A percentile compares a stretch with the other conserved stretches of the same genome.
phyloP scores from a whole-genome alignment of 257 asterid species.

The Plectranthus barbatus region DNA sequence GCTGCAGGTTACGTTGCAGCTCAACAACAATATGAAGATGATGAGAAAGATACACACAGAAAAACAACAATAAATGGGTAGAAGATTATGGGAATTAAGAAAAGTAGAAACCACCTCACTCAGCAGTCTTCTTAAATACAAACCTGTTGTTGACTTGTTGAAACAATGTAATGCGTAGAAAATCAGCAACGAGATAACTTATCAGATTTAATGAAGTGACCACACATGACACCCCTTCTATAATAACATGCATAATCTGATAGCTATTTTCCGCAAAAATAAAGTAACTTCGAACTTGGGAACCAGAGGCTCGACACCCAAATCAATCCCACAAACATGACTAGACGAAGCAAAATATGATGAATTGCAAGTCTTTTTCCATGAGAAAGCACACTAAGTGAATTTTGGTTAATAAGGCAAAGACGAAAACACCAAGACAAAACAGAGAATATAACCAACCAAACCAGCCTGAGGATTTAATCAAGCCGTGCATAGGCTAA shows the following conservation, averaged over 20 bases:
- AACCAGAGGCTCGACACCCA: not conserved
- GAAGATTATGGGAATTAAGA: not conserved
- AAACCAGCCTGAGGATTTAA: not conserved
- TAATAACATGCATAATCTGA: not conserved
- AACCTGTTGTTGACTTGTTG: not conserved
- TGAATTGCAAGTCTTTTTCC: not conserved
- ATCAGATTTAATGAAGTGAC: not conserved
- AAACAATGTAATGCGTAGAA: not conserved
- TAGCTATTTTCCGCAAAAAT: not conserved
- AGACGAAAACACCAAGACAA: not conserved
- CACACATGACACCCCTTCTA: not conserved
- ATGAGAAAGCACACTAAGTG: not conserved
- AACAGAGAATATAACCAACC: not conserved
- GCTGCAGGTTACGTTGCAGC: no score
- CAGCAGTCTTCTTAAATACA: not conserved
- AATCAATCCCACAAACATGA: not conserved
- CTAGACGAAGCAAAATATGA: not conserved
- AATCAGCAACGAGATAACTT: not conserved
- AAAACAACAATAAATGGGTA: not conserved
- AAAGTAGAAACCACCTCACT: not conserved
- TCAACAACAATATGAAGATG: not conserved
- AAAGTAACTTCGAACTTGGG: not conserved
- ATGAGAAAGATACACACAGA: no score
- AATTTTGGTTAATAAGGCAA: not conserved
- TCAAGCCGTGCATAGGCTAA: not conserved